Evolutionary conservation across 768 basidiomycete species (phyloP), one percentile per base, ranked within the genome.

Genomic region (Symmetrospora coprosmae): DNA sequence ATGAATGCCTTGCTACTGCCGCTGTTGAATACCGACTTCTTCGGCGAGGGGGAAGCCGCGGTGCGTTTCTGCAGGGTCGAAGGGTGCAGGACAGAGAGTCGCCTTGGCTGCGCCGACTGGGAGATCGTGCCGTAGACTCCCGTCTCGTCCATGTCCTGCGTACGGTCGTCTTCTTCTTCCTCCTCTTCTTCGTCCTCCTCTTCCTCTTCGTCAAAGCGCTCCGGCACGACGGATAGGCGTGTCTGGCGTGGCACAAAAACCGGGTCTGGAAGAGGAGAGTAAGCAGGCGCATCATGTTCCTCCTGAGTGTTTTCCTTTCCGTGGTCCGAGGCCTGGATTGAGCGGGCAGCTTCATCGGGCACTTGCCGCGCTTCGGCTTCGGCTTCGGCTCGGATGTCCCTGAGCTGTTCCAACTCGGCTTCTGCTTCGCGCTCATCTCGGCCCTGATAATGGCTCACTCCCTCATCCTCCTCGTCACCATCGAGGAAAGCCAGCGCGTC

Each of bases 131-230:
- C 59, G 60, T 61, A 59, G 1, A 64, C 50, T 8, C 63, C 63
- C 30, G 66, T 61, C 21, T 66, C 66, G 5, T 40, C 43, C 65
- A 66, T 65, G n/a, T 59, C 50, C 37, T 38, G 30, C 23, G 51
- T 53, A 46, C 43, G 23, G 33, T 25, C 46, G 46, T 64, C 30
- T 34, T 46, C 33, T 40, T 40, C 46, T 41, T 38, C 43, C 13
- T 55, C 50, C n/a, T 66, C 67, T 19, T 63, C 55, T 19, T 62
- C 66, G 43, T 39, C 39, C 19, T 65, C 66, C 14, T 41, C 31
- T 1, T 45, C 62, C 7, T 49, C 59, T 5, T 49, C 59, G 11
- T 27, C 21, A 21, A 28, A 23, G 2, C 1, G 30, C 33, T 28
- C 33, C 5, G 19, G 35, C 6, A 17, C 39, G 31, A 45, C 43